Conservation (phyloP, 805 yeast species). For the Torulaspora indica region DNA sequence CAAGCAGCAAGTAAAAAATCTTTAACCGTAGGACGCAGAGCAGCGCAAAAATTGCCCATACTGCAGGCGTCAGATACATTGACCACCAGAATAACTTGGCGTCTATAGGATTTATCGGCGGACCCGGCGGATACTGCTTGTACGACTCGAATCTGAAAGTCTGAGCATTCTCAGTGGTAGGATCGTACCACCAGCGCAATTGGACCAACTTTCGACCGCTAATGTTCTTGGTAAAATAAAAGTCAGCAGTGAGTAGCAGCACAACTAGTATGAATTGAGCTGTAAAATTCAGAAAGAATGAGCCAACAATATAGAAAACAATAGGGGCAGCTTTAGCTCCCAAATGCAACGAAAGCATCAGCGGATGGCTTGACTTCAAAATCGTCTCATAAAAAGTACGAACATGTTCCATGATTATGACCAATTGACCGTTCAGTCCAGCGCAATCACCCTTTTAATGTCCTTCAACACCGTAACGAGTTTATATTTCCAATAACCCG, state of each 20-base stretch:
- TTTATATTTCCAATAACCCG: background rate
- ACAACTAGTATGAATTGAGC: slow-evolving; percentile 69
- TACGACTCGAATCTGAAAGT: slow-evolving; percentile 35
- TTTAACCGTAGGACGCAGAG: slow-evolving; percentile 76
- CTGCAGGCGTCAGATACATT: slow-evolving; percentile 65
- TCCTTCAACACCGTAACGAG: background rate
- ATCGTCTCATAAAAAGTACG: slow-evolving; percentile 35
- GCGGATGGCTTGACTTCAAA: slow-evolving; percentile 35
- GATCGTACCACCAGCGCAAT: slow-evolving; percentile 94
- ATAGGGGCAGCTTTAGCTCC: slow-evolving; percentile 33
- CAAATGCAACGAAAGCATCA: slow-evolving; percentile 30
- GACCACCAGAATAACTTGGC: slow-evolving; percentile 84
- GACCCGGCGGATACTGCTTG: slow-evolving; percentile 39
- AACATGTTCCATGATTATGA: slow-evolving; percentile 27
- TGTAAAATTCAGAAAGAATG: slow-evolving; percentile 33
- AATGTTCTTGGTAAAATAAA: slow-evolving; percentile 89
- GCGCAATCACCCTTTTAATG: background rate
- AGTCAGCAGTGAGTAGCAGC: slow-evolving; percentile 77
- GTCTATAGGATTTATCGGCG: slow-evolving; percentile 78
- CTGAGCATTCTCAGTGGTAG: slow-evolving; percentile 35
- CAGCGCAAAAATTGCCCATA: slow-evolving; percentile 71
- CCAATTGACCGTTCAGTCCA: background rate
- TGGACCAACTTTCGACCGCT: slow-evolving; percentile 89
- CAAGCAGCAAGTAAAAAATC: slow-evolving; percentile 59
- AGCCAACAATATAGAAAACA: slow-evolving; percentile 32